phyloP scores from a whole-genome alignment of 2,329 filamentous ascomycete species.

The Akanthomyces uredinophilus region DNA sequence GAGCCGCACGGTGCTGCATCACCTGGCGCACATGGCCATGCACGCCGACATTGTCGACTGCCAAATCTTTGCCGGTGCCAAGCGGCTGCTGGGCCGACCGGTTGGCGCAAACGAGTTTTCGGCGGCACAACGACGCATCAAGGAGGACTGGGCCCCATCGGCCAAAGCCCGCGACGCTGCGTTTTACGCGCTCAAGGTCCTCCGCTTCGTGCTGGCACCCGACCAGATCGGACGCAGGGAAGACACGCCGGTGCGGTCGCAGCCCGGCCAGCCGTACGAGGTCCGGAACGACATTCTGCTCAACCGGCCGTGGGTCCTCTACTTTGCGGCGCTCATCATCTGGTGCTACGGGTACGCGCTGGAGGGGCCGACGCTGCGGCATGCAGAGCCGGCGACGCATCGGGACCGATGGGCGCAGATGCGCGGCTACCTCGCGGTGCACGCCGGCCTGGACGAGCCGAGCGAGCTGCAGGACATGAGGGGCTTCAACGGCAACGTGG shows the following conservation, averaged over 20 bases:
- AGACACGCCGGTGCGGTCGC: constrained; percentile 35
- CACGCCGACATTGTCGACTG: constrained; percentile 97
- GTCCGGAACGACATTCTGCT: constrained; percentile 84
- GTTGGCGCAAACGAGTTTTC: constrained; percentile 79
- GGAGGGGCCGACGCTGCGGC: constrained; percentile 61
- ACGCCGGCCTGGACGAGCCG: constrained; percentile 67
- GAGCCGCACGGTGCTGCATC: constrained; percentile 82
- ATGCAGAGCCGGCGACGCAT: constrained; percentile 45
- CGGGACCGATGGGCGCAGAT: constrained; percentile 71
- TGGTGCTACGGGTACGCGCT: constrained; percentile 93
- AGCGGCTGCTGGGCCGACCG: constrained; percentile 74
- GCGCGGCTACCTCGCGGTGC: constrained; percentile 68
- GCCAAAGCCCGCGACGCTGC: constrained; percentile 85
- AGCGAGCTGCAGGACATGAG: constrained; percentile 69
- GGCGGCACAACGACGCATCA: constrained; percentile 77
- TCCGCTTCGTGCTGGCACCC: constrained; percentile 75
- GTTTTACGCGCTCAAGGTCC: constrained; percentile 85
- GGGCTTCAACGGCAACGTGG: constrained; percentile 77
- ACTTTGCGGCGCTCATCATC: constrained; percentile 85
- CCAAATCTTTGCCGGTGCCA: constrained; percentile 89
- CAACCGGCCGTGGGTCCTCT: constrained; percentile 92
- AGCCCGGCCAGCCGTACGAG: constrained; percentile 55
- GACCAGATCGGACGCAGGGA: constrained; percentile 31
- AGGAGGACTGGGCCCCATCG: constrained; percentile 81
- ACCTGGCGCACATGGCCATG: constrained; percentile 95